Conservation (phyloP, 2,329 filamentous ascomycete genomes). For the Passalora sequoiae region DNA sequence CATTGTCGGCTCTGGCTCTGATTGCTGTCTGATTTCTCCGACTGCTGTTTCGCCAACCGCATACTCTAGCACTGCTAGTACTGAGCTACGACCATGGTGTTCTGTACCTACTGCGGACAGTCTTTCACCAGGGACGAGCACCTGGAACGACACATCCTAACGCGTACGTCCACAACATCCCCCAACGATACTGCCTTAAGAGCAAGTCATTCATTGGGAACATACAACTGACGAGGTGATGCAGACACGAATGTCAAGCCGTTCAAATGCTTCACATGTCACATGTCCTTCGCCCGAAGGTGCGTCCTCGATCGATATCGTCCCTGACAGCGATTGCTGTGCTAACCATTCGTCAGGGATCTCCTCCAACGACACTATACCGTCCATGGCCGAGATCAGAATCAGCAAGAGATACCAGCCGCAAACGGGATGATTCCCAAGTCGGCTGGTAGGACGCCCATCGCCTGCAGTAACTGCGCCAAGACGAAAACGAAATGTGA, state of each 20-base stretch:
- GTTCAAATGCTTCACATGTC: conserved; percentile 51
- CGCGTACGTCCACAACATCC: conserved; percentile 38
- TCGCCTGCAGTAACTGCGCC: conserved; percentile 50
- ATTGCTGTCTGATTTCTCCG: conserved; percentile 18
- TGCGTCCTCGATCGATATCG: conserved; percentile 30
- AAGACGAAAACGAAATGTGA: conserved; percentile 53
- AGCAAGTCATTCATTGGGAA: neutral
- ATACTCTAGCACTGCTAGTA: conserved; percentile 4
- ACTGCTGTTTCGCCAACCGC: conserved; percentile 11
- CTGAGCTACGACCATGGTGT: conserved; percentile 40
- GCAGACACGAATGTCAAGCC: conserved; percentile 52
- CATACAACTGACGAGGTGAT: conserved; percentile 7
- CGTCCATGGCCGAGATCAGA: conserved; percentile 47
- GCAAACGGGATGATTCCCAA: conserved; percentile 49
- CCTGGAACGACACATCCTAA: conserved; percentile 49
- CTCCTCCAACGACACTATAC: conserved; percentile 50
- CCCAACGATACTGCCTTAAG: neutral
- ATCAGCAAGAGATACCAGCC: conserved; percentile 46
- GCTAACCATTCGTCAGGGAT: conserved; percentile 35
- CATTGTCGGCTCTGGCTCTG: conserved; percentile 9
- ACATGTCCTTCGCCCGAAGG: conserved; percentile 52
- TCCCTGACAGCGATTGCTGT: neutral
- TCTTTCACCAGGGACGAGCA: conserved; percentile 51
- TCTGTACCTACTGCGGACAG: conserved; percentile 51
- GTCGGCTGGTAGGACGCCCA: conserved; percentile 48